These are phyloP conservation scores for Zoysia pacifica DNA, from an alignment of 176 grass and related monocot species.

Conservation along the genomic window DNA sequence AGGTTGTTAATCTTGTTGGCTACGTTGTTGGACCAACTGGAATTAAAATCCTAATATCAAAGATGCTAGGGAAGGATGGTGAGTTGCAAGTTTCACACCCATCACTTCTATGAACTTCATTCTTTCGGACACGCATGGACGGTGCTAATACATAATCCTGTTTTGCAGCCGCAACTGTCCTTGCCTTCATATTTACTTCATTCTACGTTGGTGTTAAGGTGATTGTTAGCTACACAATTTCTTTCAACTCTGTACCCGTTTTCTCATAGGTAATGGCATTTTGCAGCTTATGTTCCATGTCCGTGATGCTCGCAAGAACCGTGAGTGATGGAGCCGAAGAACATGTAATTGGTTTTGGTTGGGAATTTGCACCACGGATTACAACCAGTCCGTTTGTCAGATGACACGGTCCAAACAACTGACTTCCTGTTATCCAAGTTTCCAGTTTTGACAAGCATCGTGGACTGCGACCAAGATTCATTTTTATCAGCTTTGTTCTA, in stretches of 20 bases:
- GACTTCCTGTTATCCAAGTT: not conserved
- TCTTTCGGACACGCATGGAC: not conserved
- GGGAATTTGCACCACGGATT: not conserved
- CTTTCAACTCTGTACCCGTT: not conserved
- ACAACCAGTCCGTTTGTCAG: not conserved
- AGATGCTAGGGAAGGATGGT: conserved; percentile 71
- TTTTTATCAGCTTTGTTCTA: not conserved
- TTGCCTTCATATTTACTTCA: conserved; percentile 60
- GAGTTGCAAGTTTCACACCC: conserved; percentile 27
- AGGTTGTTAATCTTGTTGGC: conserved; percentile 92
- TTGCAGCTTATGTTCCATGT: conserved; percentile 95
- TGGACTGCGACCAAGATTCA: not conserved
- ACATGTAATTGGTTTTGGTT: not conserved
- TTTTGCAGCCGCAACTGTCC: conserved; percentile 55
- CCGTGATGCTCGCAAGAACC: conserved; percentile 46
- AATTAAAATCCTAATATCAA: conserved; percentile 64
- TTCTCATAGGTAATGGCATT: conserved; percentile 33
- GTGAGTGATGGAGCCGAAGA: conserved; percentile 1
- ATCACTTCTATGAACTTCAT: conserved; percentile 2
- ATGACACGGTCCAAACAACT: not conserved
- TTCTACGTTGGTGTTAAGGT: conserved; percentile 95
- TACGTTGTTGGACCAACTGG: conserved; percentile 82
- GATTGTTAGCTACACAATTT: conserved; percentile 34
- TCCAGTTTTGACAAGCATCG: not conserved
- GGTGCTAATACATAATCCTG: conserved; percentile 34